Conservation (phyloP, 495 filamentous ascomycete genomes). For the Hypoxylon crocopeplum region DNA sequence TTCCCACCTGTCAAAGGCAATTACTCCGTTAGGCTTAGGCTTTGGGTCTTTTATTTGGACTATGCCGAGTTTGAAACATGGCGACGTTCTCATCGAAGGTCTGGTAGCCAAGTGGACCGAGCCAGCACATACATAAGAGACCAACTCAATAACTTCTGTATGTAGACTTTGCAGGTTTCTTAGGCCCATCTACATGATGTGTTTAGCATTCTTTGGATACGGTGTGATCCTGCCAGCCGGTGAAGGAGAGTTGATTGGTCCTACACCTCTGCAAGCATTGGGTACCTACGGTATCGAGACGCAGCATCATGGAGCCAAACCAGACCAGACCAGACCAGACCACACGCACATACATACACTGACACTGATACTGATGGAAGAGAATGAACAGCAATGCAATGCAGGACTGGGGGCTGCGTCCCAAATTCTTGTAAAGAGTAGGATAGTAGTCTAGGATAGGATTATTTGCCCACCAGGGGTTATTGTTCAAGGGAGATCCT, state of each 20-base stretch:
- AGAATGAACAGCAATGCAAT: slow-evolving; percentile 34
- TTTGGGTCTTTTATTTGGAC: neutral
- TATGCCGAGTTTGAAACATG: slow-evolving; percentile 29
- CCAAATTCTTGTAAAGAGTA: slow-evolving; percentile 14
- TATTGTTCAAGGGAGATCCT: slow-evolving; percentile 38
- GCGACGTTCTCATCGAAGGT: slow-evolving; percentile 16
- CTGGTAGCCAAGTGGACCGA: slow-evolving; percentile 29
- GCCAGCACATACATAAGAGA: slow-evolving; percentile 32
- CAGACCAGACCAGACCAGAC: too few relatives aligned
- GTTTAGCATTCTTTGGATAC: slow-evolving; percentile 36
- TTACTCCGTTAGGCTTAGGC: slow-evolving; percentile 30
- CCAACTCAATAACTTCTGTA: slow-evolving; percentile 32
- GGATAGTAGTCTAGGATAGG: neutral
- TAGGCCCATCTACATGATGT: slow-evolving; percentile 38
- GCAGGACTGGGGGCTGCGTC: slow-evolving; percentile 24
- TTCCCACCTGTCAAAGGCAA: slow-evolving; percentile 4
- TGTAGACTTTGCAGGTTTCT: slow-evolving; percentile 25
- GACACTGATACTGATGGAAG: slow-evolving; percentile 21
- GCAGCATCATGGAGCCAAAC: slow-evolving; percentile 22
- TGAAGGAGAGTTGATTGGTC: slow-evolving; percentile 27
- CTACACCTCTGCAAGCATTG: slow-evolving; percentile 35
- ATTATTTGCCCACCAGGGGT: slow-evolving; percentile 20
- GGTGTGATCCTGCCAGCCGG: slow-evolving; percentile 35
- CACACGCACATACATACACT: slow-evolving; percentile 9
- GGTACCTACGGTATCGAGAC: slow-evolving; percentile 34